Percentiles rank a stretch among this genome's conserved stretches.
phyloP scores from a whole-genome alignment of 1,284 basidiomycete genomes.

The Phenoliferia sp. region DNA sequence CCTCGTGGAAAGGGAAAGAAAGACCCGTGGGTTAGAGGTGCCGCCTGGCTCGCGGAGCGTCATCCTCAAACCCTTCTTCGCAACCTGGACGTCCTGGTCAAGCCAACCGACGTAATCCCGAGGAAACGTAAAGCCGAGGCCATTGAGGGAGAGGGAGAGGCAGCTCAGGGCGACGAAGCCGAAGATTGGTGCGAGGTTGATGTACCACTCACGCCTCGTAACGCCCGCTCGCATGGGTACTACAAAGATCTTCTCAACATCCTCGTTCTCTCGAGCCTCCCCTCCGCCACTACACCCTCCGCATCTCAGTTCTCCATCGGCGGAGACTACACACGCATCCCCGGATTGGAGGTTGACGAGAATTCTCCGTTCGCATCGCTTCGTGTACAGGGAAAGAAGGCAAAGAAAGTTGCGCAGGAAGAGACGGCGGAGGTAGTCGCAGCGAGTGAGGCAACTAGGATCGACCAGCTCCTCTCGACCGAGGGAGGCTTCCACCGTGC shows the following conservation, averaged over 20 bases:
- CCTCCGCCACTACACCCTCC: conserved; percentile 27
- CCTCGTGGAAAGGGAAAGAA: conserved; percentile 15
- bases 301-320: conserved; percentile 47
- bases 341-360: not conserved
- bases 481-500: conserved; percentile 50
- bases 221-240: not conserved
- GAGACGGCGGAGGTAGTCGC: conserved; percentile 18
- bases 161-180: not conserved
- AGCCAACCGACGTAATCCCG: conserved; percentile 1
- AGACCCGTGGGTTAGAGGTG: not conserved
- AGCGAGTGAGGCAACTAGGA: not conserved
- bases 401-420: conserved; percentile 35
- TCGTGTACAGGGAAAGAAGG: conserved; percentile 13
- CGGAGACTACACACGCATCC: conserved; percentile 16
- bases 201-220: not conserved
- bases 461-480: conserved; percentile 19
- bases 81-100: conserved; percentile 1
- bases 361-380: conserved; percentile 10
- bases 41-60: conserved; percentile 1
- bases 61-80: conserved; percentile 15
- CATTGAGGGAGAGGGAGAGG: conserved; percentile 33
- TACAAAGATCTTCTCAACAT: conserved; percentile 52
- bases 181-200: not conserved
- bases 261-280: conserved; percentile 49
- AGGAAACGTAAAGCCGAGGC: conserved; percentile 9